These are phyloP conservation scores for Podospora pseudocomata DNA, from an alignment of 495 filamentous ascomycete genomes.

Conservation along the genomic window DNA sequence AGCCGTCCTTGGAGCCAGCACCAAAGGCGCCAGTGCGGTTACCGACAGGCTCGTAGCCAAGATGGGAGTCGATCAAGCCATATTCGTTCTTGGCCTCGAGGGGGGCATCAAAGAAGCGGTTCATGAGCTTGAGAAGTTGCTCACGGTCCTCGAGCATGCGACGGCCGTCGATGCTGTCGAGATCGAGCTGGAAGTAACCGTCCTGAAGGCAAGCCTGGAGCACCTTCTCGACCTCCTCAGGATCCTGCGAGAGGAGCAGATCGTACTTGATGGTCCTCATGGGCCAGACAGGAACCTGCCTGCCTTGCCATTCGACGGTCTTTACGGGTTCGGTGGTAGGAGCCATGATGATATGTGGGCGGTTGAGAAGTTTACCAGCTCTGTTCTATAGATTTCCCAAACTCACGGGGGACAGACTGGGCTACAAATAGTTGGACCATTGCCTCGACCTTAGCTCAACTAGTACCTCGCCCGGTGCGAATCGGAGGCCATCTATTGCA, in stretches of 20 bases:
- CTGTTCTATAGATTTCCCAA: background rate
- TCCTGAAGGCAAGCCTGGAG: constrained; percentile 45
- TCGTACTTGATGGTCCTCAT: constrained; percentile 49
- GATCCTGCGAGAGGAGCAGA: constrained; percentile 47
- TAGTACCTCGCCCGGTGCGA: background rate
- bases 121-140: constrained; percentile 49
- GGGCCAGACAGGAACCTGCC: constrained; percentile 48
- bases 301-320: constrained; percentile 50
- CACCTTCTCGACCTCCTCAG: constrained; percentile 47
- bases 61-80: constrained; percentile 44
- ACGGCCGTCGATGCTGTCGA: constrained; percentile 46
- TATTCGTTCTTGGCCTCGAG: constrained; percentile 50
- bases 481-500: constrained; percentile 1
- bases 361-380: constrained; percentile 2
- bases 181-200: constrained; percentile 57
- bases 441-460: background rate
- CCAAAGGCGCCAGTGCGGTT: constrained; percentile 46
- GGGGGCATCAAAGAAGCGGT: constrained; percentile 49
- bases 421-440: background rate
- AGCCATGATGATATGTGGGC: constrained; percentile 33
- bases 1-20: constrained; percentile 48
- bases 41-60: constrained; percentile 52
- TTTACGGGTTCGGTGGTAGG: constrained; percentile 37
- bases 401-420: background rate
- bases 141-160: constrained; percentile 45